Conservation (phyloP, 176 grass and related monocot genomes). For the Cenchrus fungigraminus region DNA sequence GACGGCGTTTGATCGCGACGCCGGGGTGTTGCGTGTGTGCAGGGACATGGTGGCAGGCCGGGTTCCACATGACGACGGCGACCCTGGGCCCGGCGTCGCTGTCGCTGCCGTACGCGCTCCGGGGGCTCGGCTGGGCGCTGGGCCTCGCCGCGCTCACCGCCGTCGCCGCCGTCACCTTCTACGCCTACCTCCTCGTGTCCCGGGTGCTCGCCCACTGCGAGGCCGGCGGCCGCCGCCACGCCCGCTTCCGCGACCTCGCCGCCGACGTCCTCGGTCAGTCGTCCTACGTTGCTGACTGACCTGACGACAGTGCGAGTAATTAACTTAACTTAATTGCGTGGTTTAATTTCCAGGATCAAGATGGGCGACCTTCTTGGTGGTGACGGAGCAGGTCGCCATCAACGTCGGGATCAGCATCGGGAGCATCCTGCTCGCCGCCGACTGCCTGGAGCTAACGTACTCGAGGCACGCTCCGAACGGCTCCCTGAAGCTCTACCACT, state of each 20-base stretch:
- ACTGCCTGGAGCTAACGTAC: constrained; percentile 81
- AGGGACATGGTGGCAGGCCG: constrained; percentile 91
- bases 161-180: constrained; percentile 66
- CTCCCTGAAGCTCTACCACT: constrained; percentile 77
- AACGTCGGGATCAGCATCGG: constrained; percentile 83
- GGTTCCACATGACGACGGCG: constrained; percentile 88
- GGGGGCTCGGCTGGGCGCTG: constrained; percentile 71
- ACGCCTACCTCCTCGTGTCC: constrained; percentile 82
- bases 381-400: constrained; percentile 64
- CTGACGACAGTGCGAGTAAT: no score
- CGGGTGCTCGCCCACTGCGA: constrained; percentile 88
- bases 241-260: constrained; percentile 83
- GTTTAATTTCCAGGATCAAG: constrained; percentile 55
- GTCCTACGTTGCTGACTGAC: no score
- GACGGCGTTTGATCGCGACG: no score
- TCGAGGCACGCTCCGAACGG: constrained; percentile 50
- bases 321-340: no score
- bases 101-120: constrained; percentile 83
- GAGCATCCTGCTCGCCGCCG: constrained; percentile 71
- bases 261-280: constrained; percentile 68
- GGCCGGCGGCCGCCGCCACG: constrained; percentile 65
- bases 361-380: constrained; percentile 78
- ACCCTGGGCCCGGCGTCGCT: constrained; percentile 83
- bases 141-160: constrained; percentile 53
- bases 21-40: no score